Conservation (phyloP, 2,329 filamentous ascomycete genomes). For the Nemania serpens region DNA sequence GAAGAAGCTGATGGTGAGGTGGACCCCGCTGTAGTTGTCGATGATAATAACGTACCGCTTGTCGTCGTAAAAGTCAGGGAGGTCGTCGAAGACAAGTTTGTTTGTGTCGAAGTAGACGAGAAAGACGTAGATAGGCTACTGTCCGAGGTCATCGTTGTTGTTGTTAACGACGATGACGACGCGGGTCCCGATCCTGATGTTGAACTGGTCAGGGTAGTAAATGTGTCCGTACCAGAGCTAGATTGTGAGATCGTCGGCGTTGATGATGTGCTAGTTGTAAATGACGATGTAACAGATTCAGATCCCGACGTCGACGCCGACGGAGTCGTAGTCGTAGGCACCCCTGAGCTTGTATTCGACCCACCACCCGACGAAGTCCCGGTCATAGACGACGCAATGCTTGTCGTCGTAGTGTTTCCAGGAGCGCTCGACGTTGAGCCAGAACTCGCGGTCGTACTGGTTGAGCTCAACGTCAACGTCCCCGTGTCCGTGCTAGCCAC, state of each 20-base stretch:
- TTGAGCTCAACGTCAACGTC: slow-evolving; percentile 4
- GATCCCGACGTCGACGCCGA: not conserved
- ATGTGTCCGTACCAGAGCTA: not conserved
- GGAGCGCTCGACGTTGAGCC: not conserved
- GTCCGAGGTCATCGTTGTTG: no score
- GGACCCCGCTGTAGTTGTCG: not conserved
- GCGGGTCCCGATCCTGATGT: not conserved
- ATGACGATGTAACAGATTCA: not conserved
- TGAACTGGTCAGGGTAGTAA: not conserved
- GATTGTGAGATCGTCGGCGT: not conserved
- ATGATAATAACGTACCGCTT: not conserved
- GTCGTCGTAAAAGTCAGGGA: slow-evolving; percentile 10
- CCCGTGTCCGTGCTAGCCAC: slow-evolving; percentile 1
- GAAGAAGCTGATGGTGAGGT: not conserved
- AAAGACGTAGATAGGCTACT: not conserved
- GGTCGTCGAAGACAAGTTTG: not conserved
- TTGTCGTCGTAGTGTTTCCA: not conserved
- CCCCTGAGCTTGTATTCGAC: slow-evolving; percentile 5
- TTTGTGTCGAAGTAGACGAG: not conserved
- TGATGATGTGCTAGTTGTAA: not conserved
- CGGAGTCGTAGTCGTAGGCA: not conserved
- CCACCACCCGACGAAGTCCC: not conserved
- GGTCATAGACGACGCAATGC: not conserved
- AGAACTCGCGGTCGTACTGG: not conserved
- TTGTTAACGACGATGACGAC: no score